Conservation (phyloP, 108 stramenopile species). For the Nitzschia putrida region DNA sequence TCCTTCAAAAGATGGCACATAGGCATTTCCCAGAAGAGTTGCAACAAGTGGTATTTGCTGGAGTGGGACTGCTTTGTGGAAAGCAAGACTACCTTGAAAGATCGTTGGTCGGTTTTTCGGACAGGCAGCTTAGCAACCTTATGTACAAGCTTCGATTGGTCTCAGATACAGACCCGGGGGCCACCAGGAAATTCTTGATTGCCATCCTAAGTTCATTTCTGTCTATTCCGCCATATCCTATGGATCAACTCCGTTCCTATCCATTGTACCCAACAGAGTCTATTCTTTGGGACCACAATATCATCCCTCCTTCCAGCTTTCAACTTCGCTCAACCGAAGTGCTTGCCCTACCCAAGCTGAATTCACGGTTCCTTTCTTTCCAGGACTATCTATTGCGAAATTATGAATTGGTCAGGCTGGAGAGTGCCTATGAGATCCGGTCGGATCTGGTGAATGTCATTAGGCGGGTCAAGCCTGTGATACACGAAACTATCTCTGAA, state of each 20-base stretch:
- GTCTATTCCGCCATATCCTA: conserved; percentile 62
- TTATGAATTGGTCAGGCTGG: conserved; percentile 88
- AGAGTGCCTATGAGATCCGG: conserved; percentile 93
- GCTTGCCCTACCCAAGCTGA: conserved; percentile 89
- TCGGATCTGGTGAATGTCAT: conserved; percentile 89
- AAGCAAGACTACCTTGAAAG: conserved; percentile 29
- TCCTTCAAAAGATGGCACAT: conserved; percentile 78
- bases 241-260: conserved; percentile 56
- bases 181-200: conserved; percentile 42
- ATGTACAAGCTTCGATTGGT: conserved; percentile 77
- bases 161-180: conserved; percentile 38
- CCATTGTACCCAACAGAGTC: conserved; percentile 91
- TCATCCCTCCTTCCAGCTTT: conserved; percentile 59
- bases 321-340: conserved; percentile 41
- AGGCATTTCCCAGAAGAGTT: conserved; percentile 60
- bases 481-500: conserved; percentile 41
- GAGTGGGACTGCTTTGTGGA: conserved; percentile 58
- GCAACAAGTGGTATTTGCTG: conserved; percentile 68
- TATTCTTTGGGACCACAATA: conserved; percentile 86
- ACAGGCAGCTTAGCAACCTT: conserved; percentile 61
- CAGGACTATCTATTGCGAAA: conserved; percentile 90
- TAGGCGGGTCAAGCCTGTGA: conserved; percentile 64
- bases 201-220: conserved; percentile 68
- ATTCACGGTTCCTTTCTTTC: conserved; percentile 86
- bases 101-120: conserved; percentile 54